These are phyloP conservation scores for Dalechampia spathulata DNA, from an alignment of 441 rosid genomes.

Conservation along the genomic window DNA sequence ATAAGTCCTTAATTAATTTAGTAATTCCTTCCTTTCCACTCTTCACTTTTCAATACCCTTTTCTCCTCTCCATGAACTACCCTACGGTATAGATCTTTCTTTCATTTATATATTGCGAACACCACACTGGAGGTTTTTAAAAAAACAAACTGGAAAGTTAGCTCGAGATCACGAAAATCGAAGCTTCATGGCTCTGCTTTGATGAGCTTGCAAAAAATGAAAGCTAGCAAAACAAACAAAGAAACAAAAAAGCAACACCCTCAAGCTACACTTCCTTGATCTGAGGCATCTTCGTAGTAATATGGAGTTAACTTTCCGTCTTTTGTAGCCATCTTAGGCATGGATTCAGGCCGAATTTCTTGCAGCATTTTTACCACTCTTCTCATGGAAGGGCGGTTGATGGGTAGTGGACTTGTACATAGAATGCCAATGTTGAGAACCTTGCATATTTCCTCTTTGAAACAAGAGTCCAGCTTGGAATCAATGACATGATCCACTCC, in stretches of 20 bases:
- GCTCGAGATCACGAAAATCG: too few relatives aligned
- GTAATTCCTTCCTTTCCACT: too few relatives aligned
- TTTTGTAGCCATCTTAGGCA: slow-evolving; percentile 23
- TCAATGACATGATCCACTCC: slow-evolving; percentile 83
- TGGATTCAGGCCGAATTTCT: slow-evolving; percentile 49
- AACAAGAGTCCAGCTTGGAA: slow-evolving; percentile 65
- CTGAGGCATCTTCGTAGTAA: slow-evolving; percentile 71
- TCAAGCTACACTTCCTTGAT: slow-evolving; percentile 72
- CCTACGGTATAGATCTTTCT: too few relatives aligned
- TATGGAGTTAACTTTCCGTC: slow-evolving; percentile 84
- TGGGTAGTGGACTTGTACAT: slow-evolving; percentile 82
- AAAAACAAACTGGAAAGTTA: too few relatives aligned
- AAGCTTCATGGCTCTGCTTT: too few relatives aligned
- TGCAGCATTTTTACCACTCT: slow-evolving; percentile 86
- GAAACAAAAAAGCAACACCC: neutral
- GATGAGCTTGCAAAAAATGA: neutral
- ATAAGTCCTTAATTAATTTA: too few relatives aligned
- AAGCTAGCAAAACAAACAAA: too few relatives aligned
- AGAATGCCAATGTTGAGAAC: slow-evolving; percentile 80
- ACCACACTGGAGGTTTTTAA: too few relatives aligned
- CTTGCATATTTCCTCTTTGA: slow-evolving; percentile 71
- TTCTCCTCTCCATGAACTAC: too few relatives aligned
- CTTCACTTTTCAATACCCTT: too few relatives aligned
- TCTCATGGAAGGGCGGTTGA: slow-evolving; percentile 93
- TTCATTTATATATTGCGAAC: too few relatives aligned